A percentile compares a stretch with the other conserved stretches of the same genome.
phyloP scores from a whole-genome alignment of 306 rosid species.

The Castanopsis chinensis region DNA sequence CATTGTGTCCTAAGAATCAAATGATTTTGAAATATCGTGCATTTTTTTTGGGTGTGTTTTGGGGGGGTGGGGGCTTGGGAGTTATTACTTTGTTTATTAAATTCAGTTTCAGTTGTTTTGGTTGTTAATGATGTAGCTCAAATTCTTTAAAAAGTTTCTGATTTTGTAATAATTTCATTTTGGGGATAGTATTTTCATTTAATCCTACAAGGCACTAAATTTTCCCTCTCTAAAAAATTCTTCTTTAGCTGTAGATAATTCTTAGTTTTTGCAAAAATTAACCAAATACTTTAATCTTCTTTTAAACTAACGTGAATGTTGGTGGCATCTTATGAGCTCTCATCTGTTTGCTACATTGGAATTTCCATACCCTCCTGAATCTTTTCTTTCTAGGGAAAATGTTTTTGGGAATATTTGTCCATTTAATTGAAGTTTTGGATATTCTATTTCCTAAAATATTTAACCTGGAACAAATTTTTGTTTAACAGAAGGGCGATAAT shows the following conservation, averaged over 20 bases:
- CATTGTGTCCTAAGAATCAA: neutral
- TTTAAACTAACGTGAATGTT: neutral
- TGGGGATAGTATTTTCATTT: neutral
- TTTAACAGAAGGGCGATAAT: conserved; percentile 45
- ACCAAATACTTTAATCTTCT: neutral
- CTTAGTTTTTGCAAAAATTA: neutral
- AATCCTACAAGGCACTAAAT: neutral
- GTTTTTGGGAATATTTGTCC: neutral
- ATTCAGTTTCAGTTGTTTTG: too few species aligned
- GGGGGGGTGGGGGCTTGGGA: too few species aligned
- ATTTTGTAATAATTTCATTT: neutral
- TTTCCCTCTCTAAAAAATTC: neutral
- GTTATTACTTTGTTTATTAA: too few species aligned
- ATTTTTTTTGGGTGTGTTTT: neutral
- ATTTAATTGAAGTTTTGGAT: conserved; percentile 1
- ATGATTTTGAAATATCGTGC: neutral
- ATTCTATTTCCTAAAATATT: conserved; percentile 16
- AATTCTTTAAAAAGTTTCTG: neutral
- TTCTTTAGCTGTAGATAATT: neutral
- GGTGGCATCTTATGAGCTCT: neutral
- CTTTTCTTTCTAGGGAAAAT: neutral
- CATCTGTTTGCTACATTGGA: neutral
- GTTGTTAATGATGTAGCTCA: neutral
- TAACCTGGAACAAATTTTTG: conserved; percentile 15
- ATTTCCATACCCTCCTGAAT: neutral